Percentiles rank a stretch among this genome's conserved stretches.
Conservation (phyloP, 2,329 filamentous ascomycete genomes). For the Colletotrichum sp. region DNA sequence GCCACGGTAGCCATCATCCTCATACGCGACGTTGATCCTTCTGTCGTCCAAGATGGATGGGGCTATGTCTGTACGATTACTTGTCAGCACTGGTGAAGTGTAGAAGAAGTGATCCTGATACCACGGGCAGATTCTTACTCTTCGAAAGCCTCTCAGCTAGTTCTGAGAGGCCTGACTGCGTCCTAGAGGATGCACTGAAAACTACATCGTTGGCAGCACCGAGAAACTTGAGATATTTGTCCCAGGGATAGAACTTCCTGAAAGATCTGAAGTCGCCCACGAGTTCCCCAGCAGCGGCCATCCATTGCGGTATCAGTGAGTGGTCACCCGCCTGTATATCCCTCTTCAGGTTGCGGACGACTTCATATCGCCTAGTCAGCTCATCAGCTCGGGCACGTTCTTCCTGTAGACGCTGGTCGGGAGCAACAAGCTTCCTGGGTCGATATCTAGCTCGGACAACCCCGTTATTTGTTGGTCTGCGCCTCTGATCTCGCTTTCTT, state of each 20-base stretch:
- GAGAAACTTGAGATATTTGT: conserved; percentile 66
- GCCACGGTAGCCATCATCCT: conserved; percentile 66
- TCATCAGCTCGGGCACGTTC: conserved; percentile 47
- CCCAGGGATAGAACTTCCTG: conserved; percentile 70
- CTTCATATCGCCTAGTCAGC: conserved; percentile 46
- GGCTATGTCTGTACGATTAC: conserved; percentile 31
- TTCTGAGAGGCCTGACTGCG: conserved; percentile 37
- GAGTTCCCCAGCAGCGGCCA: conserved; percentile 63
- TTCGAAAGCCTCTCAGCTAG: conserved; percentile 60
- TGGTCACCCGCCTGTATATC: conserved; percentile 46
- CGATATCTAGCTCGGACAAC: conserved; percentile 39
- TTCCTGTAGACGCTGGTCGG: conserved; percentile 48
- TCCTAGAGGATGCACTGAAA: conserved; percentile 19
- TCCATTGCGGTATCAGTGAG: conserved; percentile 57
- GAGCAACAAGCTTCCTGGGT: conserved; percentile 50
- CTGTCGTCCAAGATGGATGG: conserved; percentile 25
- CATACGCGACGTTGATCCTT: conserved; percentile 32
- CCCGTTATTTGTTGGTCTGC: conserved; percentile 31
- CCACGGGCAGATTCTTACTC: conserved; percentile 48
- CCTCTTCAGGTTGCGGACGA: conserved; percentile 47
- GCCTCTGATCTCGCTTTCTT: background rate
- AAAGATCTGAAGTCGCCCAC: conserved; percentile 69
- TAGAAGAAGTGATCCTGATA: background rate
- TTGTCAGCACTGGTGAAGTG: background rate
- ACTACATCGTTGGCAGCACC: conserved; percentile 34